A percentile compares a stretch with the other conserved stretches of the same genome.
These are phyloP conservation scores for Rhizopogon sp. DNA, from an alignment of 768 basidiomycete species.

Conservation along the genomic window DNA sequence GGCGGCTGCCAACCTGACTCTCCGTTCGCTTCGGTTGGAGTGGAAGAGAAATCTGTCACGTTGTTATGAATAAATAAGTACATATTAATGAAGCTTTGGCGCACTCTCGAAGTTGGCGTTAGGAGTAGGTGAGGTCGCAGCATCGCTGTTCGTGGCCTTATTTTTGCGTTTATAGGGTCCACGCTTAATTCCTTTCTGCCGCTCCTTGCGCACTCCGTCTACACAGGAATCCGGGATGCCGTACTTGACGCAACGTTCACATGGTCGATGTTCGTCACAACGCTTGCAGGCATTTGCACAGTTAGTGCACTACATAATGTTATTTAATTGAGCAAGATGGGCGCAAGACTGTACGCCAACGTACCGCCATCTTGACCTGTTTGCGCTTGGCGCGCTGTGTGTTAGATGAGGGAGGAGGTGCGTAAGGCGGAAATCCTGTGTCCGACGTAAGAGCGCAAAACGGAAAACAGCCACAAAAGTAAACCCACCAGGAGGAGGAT, in stretches of 20 bases:
- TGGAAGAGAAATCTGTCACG: slow-evolving; percentile 9
- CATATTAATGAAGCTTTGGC: background rate
- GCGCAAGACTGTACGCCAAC: slow-evolving; percentile 10
- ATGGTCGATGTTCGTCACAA: slow-evolving; percentile 55
- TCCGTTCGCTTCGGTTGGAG: slow-evolving; percentile 8
- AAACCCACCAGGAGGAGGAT: slow-evolving; percentile 32
- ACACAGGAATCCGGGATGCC: slow-evolving; percentile 51
- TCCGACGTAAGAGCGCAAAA: slow-evolving; percentile 9
- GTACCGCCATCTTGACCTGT: slow-evolving; percentile 56
- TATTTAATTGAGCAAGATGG: slow-evolving; percentile 2
- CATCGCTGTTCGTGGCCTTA: slow-evolving; percentile 21
- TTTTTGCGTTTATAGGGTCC: slow-evolving; percentile 54
- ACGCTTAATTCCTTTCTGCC: slow-evolving; percentile 56
- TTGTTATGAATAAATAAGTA: slow-evolving; percentile 7
- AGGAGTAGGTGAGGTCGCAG: slow-evolving; percentile 16
- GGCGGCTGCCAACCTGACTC: slow-evolving; percentile 30
- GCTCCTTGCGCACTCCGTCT: slow-evolving; percentile 60
- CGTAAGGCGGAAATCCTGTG: slow-evolving; percentile 23
- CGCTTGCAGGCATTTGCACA: slow-evolving; percentile 55
- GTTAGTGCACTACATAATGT: slow-evolving; percentile 43
- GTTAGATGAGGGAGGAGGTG: slow-evolving; percentile 15
- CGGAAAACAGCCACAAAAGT: background rate
- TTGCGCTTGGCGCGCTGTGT: slow-evolving; percentile 39
- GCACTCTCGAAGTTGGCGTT: background rate
- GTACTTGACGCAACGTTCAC: slow-evolving; percentile 60